Conservation (phyloP, 768 basidiomycete species). For the Podaxis sp. region DNA sequence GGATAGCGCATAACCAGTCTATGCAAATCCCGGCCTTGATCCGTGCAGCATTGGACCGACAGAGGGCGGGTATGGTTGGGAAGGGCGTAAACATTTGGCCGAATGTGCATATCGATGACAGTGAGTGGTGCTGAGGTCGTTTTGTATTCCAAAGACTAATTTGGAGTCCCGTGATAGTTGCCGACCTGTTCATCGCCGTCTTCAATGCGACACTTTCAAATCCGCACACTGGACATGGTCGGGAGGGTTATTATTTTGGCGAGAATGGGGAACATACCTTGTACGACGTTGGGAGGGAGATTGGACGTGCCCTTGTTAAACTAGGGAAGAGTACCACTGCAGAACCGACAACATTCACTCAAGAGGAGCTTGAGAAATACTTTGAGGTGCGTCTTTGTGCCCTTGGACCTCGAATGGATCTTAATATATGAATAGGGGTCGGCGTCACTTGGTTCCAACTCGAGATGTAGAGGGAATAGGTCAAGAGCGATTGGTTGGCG, state of each 20-base stretch:
- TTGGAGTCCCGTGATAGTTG: conserved; percentile 30
- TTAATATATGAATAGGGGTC: not conserved
- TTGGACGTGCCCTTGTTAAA: conserved; percentile 36
- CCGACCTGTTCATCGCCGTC: conserved; percentile 41
- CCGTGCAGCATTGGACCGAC: conserved; percentile 41
- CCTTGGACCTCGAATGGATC: not conserved
- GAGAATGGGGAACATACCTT: conserved; percentile 47
- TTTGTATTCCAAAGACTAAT: conserved; percentile 5
- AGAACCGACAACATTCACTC: conserved; percentile 46
- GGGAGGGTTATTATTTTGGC: conserved; percentile 53
- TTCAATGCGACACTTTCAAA: conserved; percentile 35
- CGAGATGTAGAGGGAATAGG: conserved; percentile 43
- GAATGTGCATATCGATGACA: conserved; percentile 51
- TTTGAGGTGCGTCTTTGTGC: conserved; percentile 19
- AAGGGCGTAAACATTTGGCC: conserved; percentile 60
- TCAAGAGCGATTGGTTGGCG: conserved; percentile 50
- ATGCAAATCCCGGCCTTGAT: conserved; percentile 51
- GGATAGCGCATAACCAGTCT: conserved; percentile 52
- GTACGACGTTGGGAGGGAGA: conserved; percentile 38
- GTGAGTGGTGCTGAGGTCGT: conserved; percentile 27
- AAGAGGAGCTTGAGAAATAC: conserved; percentile 44
- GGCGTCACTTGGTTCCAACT: conserved; percentile 30
- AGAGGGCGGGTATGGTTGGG: conserved; percentile 53
- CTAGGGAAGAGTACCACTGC: conserved; percentile 33
- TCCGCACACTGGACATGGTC: conserved; percentile 39